Conservation (phyloP, 768 basidiomycete species). For the Favolaschia claudopus region DNA sequence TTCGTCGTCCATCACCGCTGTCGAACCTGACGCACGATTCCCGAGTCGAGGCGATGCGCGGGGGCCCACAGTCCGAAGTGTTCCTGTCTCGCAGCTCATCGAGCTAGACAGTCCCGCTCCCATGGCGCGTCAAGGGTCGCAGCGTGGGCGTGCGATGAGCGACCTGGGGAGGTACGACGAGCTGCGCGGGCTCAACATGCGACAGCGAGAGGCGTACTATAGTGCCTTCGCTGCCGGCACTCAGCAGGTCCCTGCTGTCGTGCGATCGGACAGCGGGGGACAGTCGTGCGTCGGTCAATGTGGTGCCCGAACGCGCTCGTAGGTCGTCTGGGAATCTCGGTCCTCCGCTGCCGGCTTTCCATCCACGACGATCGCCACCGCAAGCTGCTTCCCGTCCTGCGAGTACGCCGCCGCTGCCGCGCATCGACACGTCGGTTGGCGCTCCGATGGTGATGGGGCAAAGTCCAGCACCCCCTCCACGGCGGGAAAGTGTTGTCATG, state of each 20-base stretch:
- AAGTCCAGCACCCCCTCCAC: background rate
- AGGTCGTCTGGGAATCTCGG: constrained; percentile 15
- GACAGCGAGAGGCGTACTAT: constrained; percentile 15
- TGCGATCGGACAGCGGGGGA: constrained; percentile 19
- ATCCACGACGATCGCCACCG: constrained; percentile 5
- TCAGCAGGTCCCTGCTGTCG: constrained; percentile 20
- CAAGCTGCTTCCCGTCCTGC: constrained; percentile 17
- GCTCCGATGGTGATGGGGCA: background rate
- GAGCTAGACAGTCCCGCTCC: constrained; percentile 6
- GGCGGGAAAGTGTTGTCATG: no score
- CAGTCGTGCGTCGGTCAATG: background rate
- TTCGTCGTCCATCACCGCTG: constrained; percentile 19
- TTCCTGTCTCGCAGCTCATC: constrained; percentile 24
- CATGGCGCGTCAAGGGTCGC: background rate
- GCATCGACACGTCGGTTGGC: constrained; percentile 14
- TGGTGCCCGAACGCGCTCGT: constrained; percentile 2
- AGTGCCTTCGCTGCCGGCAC: constrained; percentile 19
- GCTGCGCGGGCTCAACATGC: constrained; percentile 19
- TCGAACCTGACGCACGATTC: background rate
- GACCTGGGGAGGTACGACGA: constrained; percentile 21
- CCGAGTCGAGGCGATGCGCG: constrained; percentile 9
- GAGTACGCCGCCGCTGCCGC: constrained; percentile 24
- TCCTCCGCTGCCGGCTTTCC: constrained; percentile 13
- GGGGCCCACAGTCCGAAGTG: background rate
- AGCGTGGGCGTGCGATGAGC: constrained; percentile 8